Evolutionary conservation across 78 protist genomes (phyloP), one percentile per base, ranked within the genome.

Genomic region (Guillardia theta): DNA sequence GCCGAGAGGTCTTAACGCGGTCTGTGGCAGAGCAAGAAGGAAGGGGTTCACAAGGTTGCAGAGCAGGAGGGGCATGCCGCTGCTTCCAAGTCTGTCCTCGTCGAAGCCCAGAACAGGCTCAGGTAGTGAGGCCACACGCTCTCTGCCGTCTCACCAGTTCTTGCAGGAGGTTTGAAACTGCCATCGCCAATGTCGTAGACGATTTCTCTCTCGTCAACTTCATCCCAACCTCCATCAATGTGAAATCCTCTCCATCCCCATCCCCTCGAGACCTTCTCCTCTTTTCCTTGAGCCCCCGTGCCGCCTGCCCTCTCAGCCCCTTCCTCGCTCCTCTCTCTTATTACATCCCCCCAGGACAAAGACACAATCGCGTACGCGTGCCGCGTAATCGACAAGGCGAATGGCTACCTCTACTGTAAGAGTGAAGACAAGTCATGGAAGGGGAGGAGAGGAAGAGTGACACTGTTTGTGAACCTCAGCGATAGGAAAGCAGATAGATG

Each of bases 161-260:
- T n/a, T n/a, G n/a, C n/a, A n/a, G 41, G 50, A 47, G 77, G 80
- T 90, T 36, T 36, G 46, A 19, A 0, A 4, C n/a, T 43, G 95
- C 96, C 21, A 6, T 98, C 9, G 88, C 95, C 27, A 95, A 95
- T 33, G 48, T 98, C 4, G 93, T 98, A 0, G 97, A 97, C 18
- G 99, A 98, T 62, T 98, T 58, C 54, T n/a, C 90, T 47, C 96
- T 98, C 4, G 98, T 98, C 0, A 46, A 92, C 39, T 98, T 98
- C 64, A 12, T 44, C 10, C 90, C 90, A 48, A 46, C 45, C 53
- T 18, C n/a, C 8, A 80, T 80, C 45, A n/a, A n/a, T n/a, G n/a
- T n/a, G n/a, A 54, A 54, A 15, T 54, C 64, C 64, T 54, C 33
- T 22, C 15, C 33, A 22, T 54, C 33, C 64, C 64, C 33, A 54